A percentile compares a stretch with the other conserved stretches of the same genome.
phyloP scores from a whole-genome alignment of 2,329 filamentous ascomycete genomes.

The Neonectria magnoliae region DNA sequence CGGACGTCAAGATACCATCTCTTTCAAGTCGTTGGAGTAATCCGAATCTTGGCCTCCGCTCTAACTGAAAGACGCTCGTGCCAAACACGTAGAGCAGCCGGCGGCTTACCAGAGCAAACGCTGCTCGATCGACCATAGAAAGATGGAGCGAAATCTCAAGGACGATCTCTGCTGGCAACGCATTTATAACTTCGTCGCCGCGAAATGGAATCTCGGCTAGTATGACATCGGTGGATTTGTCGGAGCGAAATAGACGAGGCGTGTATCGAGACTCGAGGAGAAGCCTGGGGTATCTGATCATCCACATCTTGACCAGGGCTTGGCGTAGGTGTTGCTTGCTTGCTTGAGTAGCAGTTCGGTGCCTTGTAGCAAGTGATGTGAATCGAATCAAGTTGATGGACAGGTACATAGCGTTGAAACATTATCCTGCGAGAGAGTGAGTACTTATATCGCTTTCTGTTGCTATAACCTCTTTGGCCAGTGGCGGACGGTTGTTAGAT shows the following conservation, averaged over 20 bases:
- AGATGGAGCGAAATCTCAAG: background rate
- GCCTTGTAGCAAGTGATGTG: background rate
- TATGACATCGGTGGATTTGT: background rate
- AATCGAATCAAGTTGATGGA: background rate
- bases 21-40: background rate
- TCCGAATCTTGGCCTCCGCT: background rate
- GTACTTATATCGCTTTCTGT: background rate
- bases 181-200: background rate
- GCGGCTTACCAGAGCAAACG: background rate
- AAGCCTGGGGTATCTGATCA: background rate
- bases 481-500: background rate
- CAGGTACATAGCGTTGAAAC: background rate
- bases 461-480: background rate
- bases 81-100: background rate
- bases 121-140: background rate
- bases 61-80: background rate
- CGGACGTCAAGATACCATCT: background rate
- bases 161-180: background rate
- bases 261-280: background rate
- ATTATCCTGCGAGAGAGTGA: background rate
- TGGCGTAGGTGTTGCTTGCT: background rate
- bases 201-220: background rate
- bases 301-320: background rate
- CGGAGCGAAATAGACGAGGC: background rate
- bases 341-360: background rate